Base-by-base conservation (phyloP, 495 filamentous ascomycete species). In the Aspergillus ellipticus region DNA sequence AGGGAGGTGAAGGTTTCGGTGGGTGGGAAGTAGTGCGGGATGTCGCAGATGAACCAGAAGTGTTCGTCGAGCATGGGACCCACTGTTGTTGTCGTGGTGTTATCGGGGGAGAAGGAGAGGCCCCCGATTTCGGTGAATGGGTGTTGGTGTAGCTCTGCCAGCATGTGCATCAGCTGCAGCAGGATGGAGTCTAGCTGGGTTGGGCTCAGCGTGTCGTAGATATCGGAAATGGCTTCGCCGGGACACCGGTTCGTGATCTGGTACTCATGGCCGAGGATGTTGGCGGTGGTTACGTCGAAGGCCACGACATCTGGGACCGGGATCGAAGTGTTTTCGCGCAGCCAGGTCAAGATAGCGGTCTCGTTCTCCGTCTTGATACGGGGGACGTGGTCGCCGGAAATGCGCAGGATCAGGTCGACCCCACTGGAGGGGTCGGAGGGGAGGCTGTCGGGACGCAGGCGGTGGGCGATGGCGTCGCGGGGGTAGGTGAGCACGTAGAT, bases 41-140 rank as follows among this genome's bases (percentile, higher is more conserved):
- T 42, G 41, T 42, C 41, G 41, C 41, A 15, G 41, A n/a, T 42
- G 41, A 42, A 42, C 41, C 41, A 42, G 41, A 42, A 42, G 20
- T 42, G 41, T n/a, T 42, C 41, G 41, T 42, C 41, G 10, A 42
- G 41, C 9, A 42, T n/a, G 41, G 41, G 41, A 20, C 41, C 41
- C 16, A 42, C 41, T 16, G 41, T 42, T 8, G 17, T 42, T 20
- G 8, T 16, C 41, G 41, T 16, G 16, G 24, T 28, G 3, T 28
- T 7, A 3, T 3, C 24, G 24, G 3, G 3, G 3, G 24, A 28
- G 16, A 42, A 42, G 41, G 41, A 6, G 16, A 42, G 41, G 6
- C 41, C 41, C 11, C 41, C 41, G 16, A 42, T 42, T 19, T 20
- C 10, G 8, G 41, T 16, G 41, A 42, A 42, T 20, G 6, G 41